Conservation (phyloP, 2,329 filamentous ascomycete species). For the Stagonosporopsis cucurbitacearum region DNA sequence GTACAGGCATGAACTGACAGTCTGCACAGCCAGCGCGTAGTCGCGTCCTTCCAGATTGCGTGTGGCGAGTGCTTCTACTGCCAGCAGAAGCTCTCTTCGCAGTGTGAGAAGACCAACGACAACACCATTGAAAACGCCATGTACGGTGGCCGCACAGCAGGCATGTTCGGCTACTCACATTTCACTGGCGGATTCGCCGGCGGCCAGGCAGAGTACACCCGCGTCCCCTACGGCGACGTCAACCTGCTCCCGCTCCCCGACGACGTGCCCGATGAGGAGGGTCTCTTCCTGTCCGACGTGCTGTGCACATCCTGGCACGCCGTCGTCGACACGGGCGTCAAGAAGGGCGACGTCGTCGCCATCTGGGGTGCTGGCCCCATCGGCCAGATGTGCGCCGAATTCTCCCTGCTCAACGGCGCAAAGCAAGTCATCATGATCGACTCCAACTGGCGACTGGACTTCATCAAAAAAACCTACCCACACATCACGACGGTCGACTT, state of each 20-base stretch:
- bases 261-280: slow-evolving; percentile 83
- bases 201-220: slow-evolving; percentile 85
- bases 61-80: slow-evolving; percentile 75
- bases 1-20: slow-evolving; percentile 28
- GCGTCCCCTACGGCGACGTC: slow-evolving; percentile 79
- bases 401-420: slow-evolving; percentile 74
- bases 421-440: slow-evolving; percentile 81
- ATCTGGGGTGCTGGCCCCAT: slow-evolving; percentile 90
- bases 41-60: slow-evolving; percentile 87
- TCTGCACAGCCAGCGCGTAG: slow-evolving; percentile 63
- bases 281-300: slow-evolving; percentile 80
- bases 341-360: slow-evolving; percentile 76
- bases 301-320: slow-evolving; percentile 80
- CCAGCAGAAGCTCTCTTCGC: slow-evolving; percentile 76
- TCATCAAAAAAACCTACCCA: slow-evolving; percentile 68
- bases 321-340: slow-evolving; percentile 84
- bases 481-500: slow-evolving; percentile 75
- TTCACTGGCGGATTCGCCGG: slow-evolving; percentile 88
- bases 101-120: slow-evolving; percentile 80
- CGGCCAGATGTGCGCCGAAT: slow-evolving; percentile 76
- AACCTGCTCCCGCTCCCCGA: slow-evolving; percentile 82
- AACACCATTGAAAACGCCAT: slow-evolving; percentile 74
- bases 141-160: slow-evolving; percentile 80
- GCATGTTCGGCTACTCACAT: slow-evolving; percentile 65
- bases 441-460: slow-evolving; percentile 73